Conservation (phyloP, 768 basidiomycete species). For the Rhizopogon sp. region DNA sequence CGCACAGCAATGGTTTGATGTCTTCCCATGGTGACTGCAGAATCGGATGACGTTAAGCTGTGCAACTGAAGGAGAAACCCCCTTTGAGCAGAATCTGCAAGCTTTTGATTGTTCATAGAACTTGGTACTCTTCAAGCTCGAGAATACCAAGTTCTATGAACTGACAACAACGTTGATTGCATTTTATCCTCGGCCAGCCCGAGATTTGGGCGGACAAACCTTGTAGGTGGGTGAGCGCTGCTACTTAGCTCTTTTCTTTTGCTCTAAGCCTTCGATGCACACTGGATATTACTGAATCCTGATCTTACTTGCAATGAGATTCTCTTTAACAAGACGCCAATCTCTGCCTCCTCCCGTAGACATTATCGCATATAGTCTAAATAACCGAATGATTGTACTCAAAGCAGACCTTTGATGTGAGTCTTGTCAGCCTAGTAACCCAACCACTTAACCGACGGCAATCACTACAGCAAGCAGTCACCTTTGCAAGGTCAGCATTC, state of each 20-base stretch:
- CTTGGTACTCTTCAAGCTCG: too few relatives aligned
- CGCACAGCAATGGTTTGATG: conserved; percentile 2
- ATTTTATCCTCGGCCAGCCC: too few relatives aligned
- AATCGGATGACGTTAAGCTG: not conserved
- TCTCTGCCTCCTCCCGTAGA: conserved; percentile 29
- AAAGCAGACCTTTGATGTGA: conserved; percentile 41
- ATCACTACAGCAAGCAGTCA: conserved; percentile 41
- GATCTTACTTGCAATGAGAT: not conserved
- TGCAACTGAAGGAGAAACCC: not conserved
- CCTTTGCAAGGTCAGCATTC: conserved; percentile 46
- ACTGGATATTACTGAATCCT: not conserved
- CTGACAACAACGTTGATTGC: too few relatives aligned
- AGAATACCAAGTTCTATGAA: too few relatives aligned
- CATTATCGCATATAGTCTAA: conserved; percentile 45
- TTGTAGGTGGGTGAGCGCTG: too few relatives aligned
- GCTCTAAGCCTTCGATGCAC: not conserved
- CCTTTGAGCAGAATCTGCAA: too few relatives aligned
- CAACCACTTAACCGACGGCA: not conserved
- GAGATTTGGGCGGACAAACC: too few relatives aligned
- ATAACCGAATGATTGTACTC: conserved; percentile 42
- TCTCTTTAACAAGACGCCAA: not conserved
- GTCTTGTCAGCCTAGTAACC: conserved; percentile 5
- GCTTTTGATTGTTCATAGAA: too few relatives aligned
- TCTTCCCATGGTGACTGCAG: not conserved
- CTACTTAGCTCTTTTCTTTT: too few relatives aligned